These are phyloP conservation scores for Psilocybe subaeruginosa DNA, from an alignment of 768 basidiomycete species.

Conservation along the genomic window DNA sequence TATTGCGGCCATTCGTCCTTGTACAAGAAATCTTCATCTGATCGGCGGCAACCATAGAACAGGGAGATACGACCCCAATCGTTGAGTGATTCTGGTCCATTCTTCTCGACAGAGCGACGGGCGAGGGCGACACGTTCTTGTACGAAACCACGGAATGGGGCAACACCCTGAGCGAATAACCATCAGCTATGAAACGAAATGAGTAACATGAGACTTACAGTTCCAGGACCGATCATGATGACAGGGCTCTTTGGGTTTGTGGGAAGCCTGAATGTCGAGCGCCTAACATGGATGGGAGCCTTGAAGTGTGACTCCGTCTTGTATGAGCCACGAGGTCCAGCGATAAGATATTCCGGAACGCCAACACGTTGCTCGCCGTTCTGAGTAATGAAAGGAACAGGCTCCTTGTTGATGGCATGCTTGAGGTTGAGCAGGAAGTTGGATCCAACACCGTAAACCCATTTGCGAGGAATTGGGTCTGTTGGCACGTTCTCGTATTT, in stretches of 20 bases:
- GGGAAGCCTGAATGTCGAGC: conserved; percentile 95
- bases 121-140: conserved; percentile 98
- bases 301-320: conserved; percentile 72
- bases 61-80: conserved; percentile 96
- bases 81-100: conserved; percentile 87
- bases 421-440: conserved; percentile 97
- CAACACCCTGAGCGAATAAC: conserved; percentile 74
- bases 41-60: conserved; percentile 95
- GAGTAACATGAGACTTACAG: conserved; percentile 56
- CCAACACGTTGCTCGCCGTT: conserved; percentile 40
- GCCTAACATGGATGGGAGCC: conserved; percentile 91
- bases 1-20: conserved; percentile 95
- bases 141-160: conserved; percentile 98
- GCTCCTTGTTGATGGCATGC: conserved; percentile 66
- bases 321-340: conserved; percentile 90
- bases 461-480: conserved; percentile 56
- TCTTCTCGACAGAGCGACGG: conserved; percentile 93
- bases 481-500: conserved; percentile 79
- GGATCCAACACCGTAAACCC: conserved; percentile 89
- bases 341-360: conserved; percentile 79
- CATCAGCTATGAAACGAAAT: conserved; percentile 11
- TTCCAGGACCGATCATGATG: conserved; percentile 99
- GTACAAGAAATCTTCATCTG: conserved; percentile 91
- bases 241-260: conserved; percentile 98
- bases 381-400: conserved; percentile 41